phyloP scores from a whole-genome alignment of 2,329 filamentous ascomycete genomes.

The Fusarium solani-melongenae region DNA sequence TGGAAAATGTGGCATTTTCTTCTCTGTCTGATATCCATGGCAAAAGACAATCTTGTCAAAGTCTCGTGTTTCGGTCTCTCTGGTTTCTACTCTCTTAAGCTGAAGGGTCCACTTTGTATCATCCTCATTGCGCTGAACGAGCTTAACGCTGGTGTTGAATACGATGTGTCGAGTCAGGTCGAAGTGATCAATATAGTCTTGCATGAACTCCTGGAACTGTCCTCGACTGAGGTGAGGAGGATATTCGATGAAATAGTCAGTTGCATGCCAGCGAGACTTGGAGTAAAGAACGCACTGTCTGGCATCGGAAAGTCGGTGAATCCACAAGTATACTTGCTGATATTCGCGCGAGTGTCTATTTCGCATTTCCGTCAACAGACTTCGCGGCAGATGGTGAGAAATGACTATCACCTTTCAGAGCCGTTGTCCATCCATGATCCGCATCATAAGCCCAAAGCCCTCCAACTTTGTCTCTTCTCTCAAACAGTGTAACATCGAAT shows the following conservation, averaged over 20 bases:
- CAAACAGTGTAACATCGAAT: conserved; percentile 6
- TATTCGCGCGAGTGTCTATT: conserved; percentile 1
- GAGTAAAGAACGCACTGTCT: background rate
- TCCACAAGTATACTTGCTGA: conserved; percentile 29
- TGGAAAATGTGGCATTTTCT: conserved; percentile 11
- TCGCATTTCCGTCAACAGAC: background rate
- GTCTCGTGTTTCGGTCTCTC: background rate
- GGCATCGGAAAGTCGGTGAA: conserved; percentile 26
- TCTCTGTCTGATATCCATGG: conserved; percentile 21
- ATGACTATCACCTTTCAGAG: background rate
- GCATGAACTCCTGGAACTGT: conserved; percentile 28
- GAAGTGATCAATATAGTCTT: conserved; percentile 16
- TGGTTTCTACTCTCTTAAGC: background rate
- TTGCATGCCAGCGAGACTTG: rapidly evolving
- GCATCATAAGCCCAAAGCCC: conserved; percentile 17
- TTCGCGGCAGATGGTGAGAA: background rate
- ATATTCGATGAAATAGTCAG: background rate
- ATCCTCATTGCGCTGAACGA: background rate
- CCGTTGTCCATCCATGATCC: conserved; percentile 12
- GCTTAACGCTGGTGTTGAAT: conserved; percentile 7
- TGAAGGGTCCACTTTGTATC: conserved; percentile 8
- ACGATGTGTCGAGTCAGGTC: background rate
- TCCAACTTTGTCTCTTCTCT: conserved; percentile 4
- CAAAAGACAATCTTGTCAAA: conserved; percentile 30
- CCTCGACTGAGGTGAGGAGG: conserved; percentile 7